Evolutionary conservation across 345 rosid species (phyloP).

Genomic region (Laguncularia racemosa): DNA sequence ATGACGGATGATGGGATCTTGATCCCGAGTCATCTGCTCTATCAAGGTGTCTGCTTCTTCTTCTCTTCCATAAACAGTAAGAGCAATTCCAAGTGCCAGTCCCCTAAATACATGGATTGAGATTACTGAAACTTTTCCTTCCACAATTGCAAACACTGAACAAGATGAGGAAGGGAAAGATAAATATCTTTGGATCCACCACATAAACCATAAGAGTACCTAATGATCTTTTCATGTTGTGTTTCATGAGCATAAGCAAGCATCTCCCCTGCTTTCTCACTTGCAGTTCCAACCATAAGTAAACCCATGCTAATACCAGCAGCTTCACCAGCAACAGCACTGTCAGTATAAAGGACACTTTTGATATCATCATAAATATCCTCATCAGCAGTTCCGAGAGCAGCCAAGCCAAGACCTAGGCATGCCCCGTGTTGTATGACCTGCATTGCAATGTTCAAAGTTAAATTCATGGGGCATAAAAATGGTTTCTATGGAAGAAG

Average conservation of each 20-base stretch:
- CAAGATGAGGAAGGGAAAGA: too few species aligned
- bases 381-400: slow-evolving; percentile 97
- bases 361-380: slow-evolving; percentile 88
- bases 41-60: slow-evolving; percentile 98
- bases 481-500: background rate
- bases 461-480: slow-evolving; percentile 3
- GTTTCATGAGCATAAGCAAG: slow-evolving; percentile 98
- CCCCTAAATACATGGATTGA: slow-evolving; percentile 42
- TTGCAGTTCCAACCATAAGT: slow-evolving; percentile 98
- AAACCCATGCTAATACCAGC: slow-evolving; percentile 99
- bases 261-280: slow-evolving; percentile 97
- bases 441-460: slow-evolving; percentile 30
- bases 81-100: slow-evolving; percentile 91
- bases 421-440: slow-evolving; percentile 99
- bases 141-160: too few species aligned
- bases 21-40: slow-evolving; percentile 98
- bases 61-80: slow-evolving; percentile 97
- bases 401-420: slow-evolving; percentile 98
- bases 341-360: slow-evolving; percentile 79
- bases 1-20: slow-evolving; percentile 95
- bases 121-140: too few species aligned
- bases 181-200: background rate
- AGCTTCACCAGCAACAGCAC: slow-evolving; percentile 99
- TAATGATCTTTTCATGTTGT: slow-evolving; percentile 95
- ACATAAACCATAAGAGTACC: slow-evolving; percentile 37